Conservation (phyloP, 768 basidiomycete species). For the Rhodotorula toruloides region DNA sequence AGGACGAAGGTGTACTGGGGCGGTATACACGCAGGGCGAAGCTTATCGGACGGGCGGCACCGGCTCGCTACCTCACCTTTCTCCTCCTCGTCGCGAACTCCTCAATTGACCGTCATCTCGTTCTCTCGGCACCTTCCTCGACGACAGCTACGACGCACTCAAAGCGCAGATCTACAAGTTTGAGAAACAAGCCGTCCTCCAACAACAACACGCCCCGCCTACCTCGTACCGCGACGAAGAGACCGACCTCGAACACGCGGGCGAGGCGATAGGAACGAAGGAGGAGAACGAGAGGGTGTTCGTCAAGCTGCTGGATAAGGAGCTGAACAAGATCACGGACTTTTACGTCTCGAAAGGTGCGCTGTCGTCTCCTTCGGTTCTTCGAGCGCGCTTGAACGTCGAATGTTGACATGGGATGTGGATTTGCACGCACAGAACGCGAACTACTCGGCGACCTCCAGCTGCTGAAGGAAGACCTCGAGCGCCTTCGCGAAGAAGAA, state of each 20-base stretch:
- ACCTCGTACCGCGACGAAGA: constrained; percentile 57
- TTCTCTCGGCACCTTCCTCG: neutral
- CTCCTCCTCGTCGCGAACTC: neutral
- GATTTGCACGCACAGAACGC: constrained; percentile 50
- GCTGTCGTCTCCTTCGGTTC: neutral
- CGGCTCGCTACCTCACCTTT: neutral
- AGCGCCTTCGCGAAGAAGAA: constrained; percentile 45
- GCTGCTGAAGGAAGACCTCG: constrained; percentile 46
- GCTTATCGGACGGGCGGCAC: too few relatives aligned
- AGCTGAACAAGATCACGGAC: constrained; percentile 68
- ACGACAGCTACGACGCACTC: constrained; percentile 64
- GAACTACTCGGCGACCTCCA: constrained; percentile 53
- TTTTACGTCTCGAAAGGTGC: constrained; percentile 68
- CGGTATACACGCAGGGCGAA: too few relatives aligned
- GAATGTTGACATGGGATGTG: too few relatives aligned
- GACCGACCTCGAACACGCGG: constrained; percentile 56
- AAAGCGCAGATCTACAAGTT: constrained; percentile 71
- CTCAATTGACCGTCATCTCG: neutral
- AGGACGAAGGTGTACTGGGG: too few relatives aligned
- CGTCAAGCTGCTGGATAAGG: constrained; percentile 67
- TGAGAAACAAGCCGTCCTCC: constrained; percentile 61
- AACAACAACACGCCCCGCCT: constrained; percentile 47
- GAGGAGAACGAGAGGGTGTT: constrained; percentile 59
- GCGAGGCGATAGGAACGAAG: constrained; percentile 31
- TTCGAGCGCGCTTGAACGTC: too few relatives aligned